Evolutionary conservation across 257 asterid species (phyloP).

Genomic region (Paulownia fortunei): DNA sequence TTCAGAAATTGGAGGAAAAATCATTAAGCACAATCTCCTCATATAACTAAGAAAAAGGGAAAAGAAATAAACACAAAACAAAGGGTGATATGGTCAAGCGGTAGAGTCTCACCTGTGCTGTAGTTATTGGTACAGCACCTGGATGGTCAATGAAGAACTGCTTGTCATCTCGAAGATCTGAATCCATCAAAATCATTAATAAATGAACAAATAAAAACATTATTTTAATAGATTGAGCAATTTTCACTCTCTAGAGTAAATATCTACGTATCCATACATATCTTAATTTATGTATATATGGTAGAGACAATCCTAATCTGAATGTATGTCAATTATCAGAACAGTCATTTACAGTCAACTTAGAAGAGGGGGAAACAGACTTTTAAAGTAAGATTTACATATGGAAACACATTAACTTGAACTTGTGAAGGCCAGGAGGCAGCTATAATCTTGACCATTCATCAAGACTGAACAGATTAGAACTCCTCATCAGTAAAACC

Average conservation of each 20-base stretch:
- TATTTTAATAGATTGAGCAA: conserved; percentile 1
- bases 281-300: background rate
- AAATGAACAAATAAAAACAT: conserved; percentile 10
- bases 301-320: conserved; percentile 1
- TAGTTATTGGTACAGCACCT: conserved; percentile 87
- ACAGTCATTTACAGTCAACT: background rate
- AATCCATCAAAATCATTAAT: conserved; percentile 22
- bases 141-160: conserved; percentile 90
- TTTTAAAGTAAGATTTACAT: background rate
- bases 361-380: background rate
- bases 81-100: conserved; percentile 18
- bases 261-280: too few relatives aligned
- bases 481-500: background rate
- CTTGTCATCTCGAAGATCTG: conserved; percentile 97
- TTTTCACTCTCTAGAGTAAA: background rate
- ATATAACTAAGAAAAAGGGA: background rate
- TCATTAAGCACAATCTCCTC: conserved; percentile 1
- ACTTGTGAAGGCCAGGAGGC: conserved; percentile 16
- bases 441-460: background rate
- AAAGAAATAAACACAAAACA: conserved; percentile 1
- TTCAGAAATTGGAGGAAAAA: conserved; percentile 12
- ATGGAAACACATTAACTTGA: background rate
- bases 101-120: conserved; percentile 68
- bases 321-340: background rate
- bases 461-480: background rate